Conservation (phyloP, 2,329 filamentous ascomycete species). For the Pseudogymnoascus sp. region DNA sequence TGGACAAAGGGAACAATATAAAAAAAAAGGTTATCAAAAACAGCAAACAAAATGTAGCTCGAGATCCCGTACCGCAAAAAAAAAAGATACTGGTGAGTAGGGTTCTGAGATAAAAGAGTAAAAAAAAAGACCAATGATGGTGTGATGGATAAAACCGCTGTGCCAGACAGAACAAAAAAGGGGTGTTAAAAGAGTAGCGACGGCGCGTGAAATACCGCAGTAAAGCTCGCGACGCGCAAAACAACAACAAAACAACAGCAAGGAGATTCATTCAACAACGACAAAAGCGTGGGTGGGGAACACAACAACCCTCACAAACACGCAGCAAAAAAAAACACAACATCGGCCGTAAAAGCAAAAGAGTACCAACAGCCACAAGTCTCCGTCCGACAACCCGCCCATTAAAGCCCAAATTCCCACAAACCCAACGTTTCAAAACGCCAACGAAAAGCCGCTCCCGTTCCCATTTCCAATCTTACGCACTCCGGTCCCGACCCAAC, state of each 20-base stretch:
- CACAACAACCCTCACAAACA: neutral
- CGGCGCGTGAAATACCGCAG: neutral
- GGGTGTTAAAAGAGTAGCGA: neutral
- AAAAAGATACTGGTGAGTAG: neutral
- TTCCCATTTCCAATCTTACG: neutral
- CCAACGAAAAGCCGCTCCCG: neutral
- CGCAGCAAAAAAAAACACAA: neutral
- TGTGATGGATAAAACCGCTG: neutral
- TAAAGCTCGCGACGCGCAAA: neutral
- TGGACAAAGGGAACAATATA: neutral
- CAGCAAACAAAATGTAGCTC: neutral
- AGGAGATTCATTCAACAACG: slow-evolving; percentile 3
- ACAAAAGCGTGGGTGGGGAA: neutral
- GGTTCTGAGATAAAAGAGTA: neutral
- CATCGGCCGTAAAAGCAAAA: neutral
- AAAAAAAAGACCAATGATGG: neutral
- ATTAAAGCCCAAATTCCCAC: neutral
- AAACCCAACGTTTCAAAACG: neutral
- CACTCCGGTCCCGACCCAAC: neutral
- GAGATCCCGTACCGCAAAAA: neutral
- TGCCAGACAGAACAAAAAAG: slow-evolving; percentile 3
- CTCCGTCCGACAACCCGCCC: neutral
- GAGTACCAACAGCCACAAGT: neutral
- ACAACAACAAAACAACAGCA: neutral
- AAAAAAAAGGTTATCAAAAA: neutral